A percentile compares a stretch with the other conserved stretches of the same genome.
phyloP scores from a whole-genome alignment of 768 basidiomycete species.

The Boletus speciosus region DNA sequence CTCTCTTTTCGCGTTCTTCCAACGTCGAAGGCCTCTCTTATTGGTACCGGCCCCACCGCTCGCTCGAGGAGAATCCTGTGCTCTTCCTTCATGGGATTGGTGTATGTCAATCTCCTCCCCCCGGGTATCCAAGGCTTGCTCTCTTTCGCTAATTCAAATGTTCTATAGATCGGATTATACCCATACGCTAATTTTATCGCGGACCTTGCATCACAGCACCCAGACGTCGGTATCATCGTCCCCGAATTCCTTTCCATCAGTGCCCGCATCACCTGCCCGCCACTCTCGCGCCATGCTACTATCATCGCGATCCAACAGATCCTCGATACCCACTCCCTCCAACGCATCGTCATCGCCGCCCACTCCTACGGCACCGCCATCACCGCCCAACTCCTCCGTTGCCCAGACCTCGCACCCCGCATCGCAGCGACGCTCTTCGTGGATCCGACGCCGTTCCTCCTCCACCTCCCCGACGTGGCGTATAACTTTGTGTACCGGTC shows the following conservation, averaged over 20 bases:
- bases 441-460: slow-evolving; percentile 63
- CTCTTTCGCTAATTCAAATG: not conserved
- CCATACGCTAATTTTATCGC: slow-evolving; percentile 53
- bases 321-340: slow-evolving; percentile 40
- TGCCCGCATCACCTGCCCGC: slow-evolving; percentile 55
- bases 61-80: slow-evolving; percentile 46
- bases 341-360: slow-evolving; percentile 42
- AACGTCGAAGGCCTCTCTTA: slow-evolving; percentile 36
- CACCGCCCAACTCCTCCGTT: slow-evolving; percentile 50
- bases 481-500: slow-evolving; percentile 63
- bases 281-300: slow-evolving; percentile 41
- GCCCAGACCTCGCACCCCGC: slow-evolving; percentile 26
- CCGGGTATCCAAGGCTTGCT: not conserved
- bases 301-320: slow-evolving; percentile 42
- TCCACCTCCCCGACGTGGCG: slow-evolving; percentile 60
- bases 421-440: slow-evolving; percentile 49
- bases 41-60: slow-evolving; percentile 50
- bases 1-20: slow-evolving; percentile 42
- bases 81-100: slow-evolving; percentile 73
- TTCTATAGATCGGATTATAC: slow-evolving; percentile 54
- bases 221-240: slow-evolving; percentile 55
- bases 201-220: slow-evolving; percentile 41
- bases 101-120: slow-evolving; percentile 28
- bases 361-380: slow-evolving; percentile 67
- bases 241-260: slow-evolving; percentile 59